phyloP scores from a whole-genome alignment of 108 stramenopile species.

The Nitzschia sp. region DNA sequence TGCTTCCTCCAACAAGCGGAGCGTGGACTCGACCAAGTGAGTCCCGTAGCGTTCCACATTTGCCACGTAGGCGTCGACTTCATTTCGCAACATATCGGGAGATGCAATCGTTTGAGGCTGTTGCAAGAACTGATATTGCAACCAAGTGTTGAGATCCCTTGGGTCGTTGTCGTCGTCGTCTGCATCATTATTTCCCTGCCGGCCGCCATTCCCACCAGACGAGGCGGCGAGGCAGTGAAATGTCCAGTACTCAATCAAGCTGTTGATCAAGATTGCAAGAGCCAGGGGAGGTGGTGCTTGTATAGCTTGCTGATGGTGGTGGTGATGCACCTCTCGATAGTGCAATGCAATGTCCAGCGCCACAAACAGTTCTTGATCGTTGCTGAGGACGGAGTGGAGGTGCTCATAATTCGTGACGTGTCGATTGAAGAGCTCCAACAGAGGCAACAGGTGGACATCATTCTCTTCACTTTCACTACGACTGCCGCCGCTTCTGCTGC shows the following conservation, averaged over 20 bases:
- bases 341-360: neutral
- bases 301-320: neutral
- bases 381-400: neutral
- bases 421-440: constrained; percentile 9
- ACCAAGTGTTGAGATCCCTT: constrained; percentile 1
- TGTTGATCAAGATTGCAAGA: neutral
- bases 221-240: neutral
- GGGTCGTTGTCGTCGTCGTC: neutral
- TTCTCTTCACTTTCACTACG: neutral
- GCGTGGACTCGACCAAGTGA: constrained; percentile 1
- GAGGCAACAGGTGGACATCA: neutral
- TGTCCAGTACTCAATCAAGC: constrained; percentile 8
- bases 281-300: neutral
- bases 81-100: neutral
- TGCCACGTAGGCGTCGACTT: constrained; percentile 3
- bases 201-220: neutral
- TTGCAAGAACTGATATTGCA: neutral
- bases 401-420: constrained; percentile 7
- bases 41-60: constrained; percentile 11
- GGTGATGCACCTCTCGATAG: neutral
- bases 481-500: neutral
- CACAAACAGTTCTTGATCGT: constrained; percentile 6
- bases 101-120: neutral
- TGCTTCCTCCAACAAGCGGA: constrained; percentile 7
- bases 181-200: neutral